Conservation (phyloP, 768 basidiomycete genomes). For the Suillus fuscotomentosus region DNA sequence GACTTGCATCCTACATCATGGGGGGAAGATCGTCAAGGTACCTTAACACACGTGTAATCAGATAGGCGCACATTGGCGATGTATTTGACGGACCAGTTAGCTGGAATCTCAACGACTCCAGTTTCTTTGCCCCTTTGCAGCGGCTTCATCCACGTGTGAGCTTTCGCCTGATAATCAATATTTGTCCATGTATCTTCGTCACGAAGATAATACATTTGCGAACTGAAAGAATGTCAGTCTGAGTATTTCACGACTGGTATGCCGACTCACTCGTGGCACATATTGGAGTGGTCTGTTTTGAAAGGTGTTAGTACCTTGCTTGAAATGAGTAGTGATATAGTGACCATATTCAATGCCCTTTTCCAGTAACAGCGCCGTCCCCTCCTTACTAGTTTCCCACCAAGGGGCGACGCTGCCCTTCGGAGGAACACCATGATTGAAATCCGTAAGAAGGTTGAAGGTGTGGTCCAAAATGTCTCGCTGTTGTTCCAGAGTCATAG, state of each 20-base stretch:
- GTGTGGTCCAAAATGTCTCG: slow-evolving; percentile 69
- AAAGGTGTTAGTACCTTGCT: slow-evolving; percentile 11
- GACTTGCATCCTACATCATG: slow-evolving; percentile 50
- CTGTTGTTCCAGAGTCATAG: slow-evolving; percentile 65
- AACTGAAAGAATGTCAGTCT: slow-evolving; percentile 28
- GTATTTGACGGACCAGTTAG: slow-evolving; percentile 52
- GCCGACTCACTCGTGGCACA: slow-evolving; percentile 46
- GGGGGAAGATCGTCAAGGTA: slow-evolving; percentile 77
- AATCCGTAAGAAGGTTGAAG: slow-evolving; percentile 57
- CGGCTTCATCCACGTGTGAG: slow-evolving; percentile 75
- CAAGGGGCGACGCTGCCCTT: slow-evolving; percentile 73
- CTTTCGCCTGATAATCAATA: slow-evolving; percentile 60
- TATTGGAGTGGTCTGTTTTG: slow-evolving; percentile 53
- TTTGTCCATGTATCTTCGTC: slow-evolving; percentile 72
- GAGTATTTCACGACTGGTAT: background rate
- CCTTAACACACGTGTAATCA: slow-evolving; percentile 27
- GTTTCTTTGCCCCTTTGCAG: slow-evolving; percentile 62
- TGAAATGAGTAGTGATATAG: slow-evolving; percentile 7
- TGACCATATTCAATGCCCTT: slow-evolving; percentile 75
- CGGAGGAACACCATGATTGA: slow-evolving; percentile 58
- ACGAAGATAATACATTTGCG: slow-evolving; percentile 65
- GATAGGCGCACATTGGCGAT: background rate
- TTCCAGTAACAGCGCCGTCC: slow-evolving; percentile 59
- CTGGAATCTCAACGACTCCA: slow-evolving; percentile 62
- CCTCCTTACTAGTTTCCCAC: slow-evolving; percentile 77